phyloP scores from a whole-genome alignment of 2,329 filamentous ascomycete genomes.

The Fusarium nodosum region DNA sequence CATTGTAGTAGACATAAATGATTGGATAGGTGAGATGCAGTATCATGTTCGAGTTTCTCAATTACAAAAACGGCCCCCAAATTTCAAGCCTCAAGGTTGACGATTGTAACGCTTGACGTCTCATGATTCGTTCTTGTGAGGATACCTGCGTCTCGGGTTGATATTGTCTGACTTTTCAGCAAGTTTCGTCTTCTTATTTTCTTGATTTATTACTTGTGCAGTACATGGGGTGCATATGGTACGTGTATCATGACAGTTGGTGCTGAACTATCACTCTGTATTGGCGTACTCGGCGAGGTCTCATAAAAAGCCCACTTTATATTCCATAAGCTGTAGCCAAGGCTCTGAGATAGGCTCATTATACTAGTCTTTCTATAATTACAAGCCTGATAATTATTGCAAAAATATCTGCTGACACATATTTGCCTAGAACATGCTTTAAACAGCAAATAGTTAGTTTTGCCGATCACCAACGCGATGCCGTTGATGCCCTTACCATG shows the following conservation, averaged over 20 bases:
- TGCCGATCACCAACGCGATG: neutral
- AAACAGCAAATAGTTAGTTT: neutral
- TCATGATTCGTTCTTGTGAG: neutral
- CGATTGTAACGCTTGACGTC: neutral
- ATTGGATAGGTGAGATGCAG: neutral
- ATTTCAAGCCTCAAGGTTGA: neutral
- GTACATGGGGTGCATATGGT: neutral
- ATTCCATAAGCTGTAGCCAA: neutral
- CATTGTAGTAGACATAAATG: neutral
- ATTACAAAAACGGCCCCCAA: slow-evolving; percentile 15
- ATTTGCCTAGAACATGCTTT: neutral
- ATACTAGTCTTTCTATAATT: neutral
- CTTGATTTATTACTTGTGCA: neutral
- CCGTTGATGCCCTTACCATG: too few species aligned
- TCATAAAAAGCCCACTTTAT: too few species aligned
- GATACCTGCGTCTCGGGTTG: neutral
- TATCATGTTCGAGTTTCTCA: neutral
- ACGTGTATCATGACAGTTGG: neutral
- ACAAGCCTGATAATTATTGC: neutral
- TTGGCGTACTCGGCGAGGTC: neutral
- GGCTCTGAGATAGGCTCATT: fast-evolving
- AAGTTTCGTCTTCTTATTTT: neutral
- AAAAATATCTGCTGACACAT: neutral
- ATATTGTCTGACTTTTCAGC: neutral
- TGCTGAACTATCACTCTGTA: too few species aligned